Evolutionary conservation across 2,329 filamentous ascomycete species (phyloP).

Genomic region (Cladobotryum mycophilum): DNA sequence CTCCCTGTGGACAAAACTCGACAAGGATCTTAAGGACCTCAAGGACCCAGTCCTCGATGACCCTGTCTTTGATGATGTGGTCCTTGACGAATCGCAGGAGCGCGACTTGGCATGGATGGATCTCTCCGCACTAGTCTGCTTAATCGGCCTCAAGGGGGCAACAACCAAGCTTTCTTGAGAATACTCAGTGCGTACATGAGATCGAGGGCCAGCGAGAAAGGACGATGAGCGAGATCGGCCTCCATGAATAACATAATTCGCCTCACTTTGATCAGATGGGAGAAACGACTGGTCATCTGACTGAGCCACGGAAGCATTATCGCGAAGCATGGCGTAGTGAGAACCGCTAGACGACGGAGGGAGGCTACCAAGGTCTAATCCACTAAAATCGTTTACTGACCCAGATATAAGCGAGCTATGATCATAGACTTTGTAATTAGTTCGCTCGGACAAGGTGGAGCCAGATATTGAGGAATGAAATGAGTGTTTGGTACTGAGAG

Average conservation of each 20-base stretch:
- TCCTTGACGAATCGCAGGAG: slow-evolving; percentile 44
- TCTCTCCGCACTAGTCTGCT: slow-evolving; percentile 20
- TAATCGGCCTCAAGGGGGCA: slow-evolving; percentile 41
- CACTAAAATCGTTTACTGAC: slow-evolving; percentile 5
- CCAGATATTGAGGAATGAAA: slow-evolving; percentile 26
- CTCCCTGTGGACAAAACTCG: slow-evolving; percentile 47
- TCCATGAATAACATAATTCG: slow-evolving; percentile 49
- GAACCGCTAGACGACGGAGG: slow-evolving; percentile 37
- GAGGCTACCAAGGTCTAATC: slow-evolving; percentile 34
- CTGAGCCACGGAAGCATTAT: slow-evolving; percentile 42
- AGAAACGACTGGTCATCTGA: slow-evolving; percentile 31
- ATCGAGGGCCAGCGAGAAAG: slow-evolving; percentile 28
- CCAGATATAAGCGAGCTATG: slow-evolving; percentile 34
- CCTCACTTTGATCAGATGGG: slow-evolving; percentile 34
- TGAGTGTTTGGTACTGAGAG: slow-evolving; percentile 19
- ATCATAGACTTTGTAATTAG: slow-evolving; percentile 50
- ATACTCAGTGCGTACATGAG: slow-evolving; percentile 37
- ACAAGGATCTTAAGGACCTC: slow-evolving; percentile 52
- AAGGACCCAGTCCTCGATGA: slow-evolving; percentile 47
- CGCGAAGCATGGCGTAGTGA: slow-evolving; percentile 47
- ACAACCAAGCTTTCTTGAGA: slow-evolving; percentile 58
- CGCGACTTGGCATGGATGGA: slow-evolving; percentile 26
- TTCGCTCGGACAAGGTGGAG: slow-evolving; percentile 43
- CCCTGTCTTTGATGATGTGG: slow-evolving; percentile 46
- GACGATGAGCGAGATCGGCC: slow-evolving; percentile 38